Evolutionary conservation across 2,329 filamentous ascomycete species (phyloP).

Genomic region (Tolypocladium album): DNA sequence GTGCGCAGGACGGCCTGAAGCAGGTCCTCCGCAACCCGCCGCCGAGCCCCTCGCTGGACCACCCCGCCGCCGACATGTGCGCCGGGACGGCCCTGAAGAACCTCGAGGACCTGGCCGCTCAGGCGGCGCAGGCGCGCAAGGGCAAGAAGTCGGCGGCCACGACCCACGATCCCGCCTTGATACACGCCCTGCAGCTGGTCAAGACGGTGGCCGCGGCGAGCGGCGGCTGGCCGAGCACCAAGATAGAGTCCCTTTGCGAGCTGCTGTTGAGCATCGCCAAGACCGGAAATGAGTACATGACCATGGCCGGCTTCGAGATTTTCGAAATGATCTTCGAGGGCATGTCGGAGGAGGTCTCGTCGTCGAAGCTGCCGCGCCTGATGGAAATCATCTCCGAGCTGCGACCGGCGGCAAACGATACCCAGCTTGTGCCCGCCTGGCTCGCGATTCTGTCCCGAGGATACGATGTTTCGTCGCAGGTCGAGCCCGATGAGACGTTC

Average conservation of each 20-base stretch:
- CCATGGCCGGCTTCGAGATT: constrained; percentile 91
- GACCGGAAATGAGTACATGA: constrained; percentile 89
- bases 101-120: constrained; percentile 61
- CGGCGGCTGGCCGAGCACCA: constrained; percentile 91
- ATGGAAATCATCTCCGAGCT: constrained; percentile 88
- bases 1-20: constrained; percentile 80
- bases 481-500: constrained; percentile 85
- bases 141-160: constrained; percentile 47
- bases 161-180: constrained; percentile 69
- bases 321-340: constrained; percentile 95
- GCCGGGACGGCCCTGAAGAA: constrained; percentile 81
- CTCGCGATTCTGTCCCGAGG: constrained; percentile 90
- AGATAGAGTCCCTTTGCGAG: constrained; percentile 87
- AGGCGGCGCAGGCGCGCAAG: constrained; percentile 53
- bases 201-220: constrained; percentile 81
- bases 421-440: constrained; percentile 90
- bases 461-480: constrained; percentile 84
- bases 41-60: constrained; percentile 83
- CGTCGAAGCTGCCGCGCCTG: constrained; percentile 77
- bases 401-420: constrained; percentile 85
- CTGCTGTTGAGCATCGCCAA: constrained; percentile 78
- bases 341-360: constrained; percentile 79
- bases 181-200: constrained; percentile 84
- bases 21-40: constrained; percentile 77
- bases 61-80: constrained; percentile 93